Evolutionary conservation across 306 rosid species (phyloP).

Genomic region (Adenanthera pavonina): DNA sequence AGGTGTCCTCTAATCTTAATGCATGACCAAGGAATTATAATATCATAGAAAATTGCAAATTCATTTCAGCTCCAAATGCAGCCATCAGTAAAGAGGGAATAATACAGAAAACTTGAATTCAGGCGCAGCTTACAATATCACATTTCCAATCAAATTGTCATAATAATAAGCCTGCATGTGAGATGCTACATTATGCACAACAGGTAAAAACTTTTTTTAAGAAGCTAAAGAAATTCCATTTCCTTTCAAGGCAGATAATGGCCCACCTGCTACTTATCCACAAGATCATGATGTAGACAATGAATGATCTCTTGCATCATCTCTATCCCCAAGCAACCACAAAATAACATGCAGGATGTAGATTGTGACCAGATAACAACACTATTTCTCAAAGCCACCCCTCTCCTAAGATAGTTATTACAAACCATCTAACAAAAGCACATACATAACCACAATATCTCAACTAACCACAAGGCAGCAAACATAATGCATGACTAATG

Average conservation of each 20-base stretch:
- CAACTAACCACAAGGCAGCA: slow-evolving; percentile 14
- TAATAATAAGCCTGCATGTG: neutral
- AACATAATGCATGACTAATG: neutral
- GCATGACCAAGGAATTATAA: neutral
- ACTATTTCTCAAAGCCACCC: neutral
- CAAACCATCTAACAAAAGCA: neutral
- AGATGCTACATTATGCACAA: neutral
- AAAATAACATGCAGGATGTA: neutral
- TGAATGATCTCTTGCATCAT: neutral
- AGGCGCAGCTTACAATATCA: neutral
- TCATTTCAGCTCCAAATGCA: neutral
- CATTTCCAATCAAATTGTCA: neutral
- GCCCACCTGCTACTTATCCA: neutral
- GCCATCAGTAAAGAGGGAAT: neutral
- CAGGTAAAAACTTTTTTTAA: neutral
- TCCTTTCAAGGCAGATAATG: neutral
- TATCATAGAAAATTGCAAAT: neutral
- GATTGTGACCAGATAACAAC: neutral
- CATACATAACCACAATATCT: neutral
- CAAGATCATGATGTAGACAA: neutral
- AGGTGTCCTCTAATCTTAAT: neutral
- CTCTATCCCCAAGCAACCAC: neutral
- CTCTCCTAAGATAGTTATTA: neutral
- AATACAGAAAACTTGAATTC: neutral
- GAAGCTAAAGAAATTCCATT: neutral